Base-by-base conservation (phyloP, 2,329 filamentous ascomycete species). In the Achaetomium macrosporum region DNA sequence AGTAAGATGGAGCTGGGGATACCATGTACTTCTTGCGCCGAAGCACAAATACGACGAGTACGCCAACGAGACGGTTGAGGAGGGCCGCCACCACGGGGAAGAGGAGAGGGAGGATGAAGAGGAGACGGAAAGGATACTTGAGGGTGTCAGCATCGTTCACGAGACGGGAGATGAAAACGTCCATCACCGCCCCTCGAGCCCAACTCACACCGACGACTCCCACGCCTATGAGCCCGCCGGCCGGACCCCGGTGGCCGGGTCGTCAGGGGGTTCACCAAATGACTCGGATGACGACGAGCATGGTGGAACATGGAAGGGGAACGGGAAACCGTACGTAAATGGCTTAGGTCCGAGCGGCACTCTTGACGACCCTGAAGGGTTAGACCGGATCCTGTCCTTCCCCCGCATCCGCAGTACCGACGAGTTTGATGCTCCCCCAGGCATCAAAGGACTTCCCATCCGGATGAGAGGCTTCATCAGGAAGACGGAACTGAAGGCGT, bases 1-100 rank as follows among this genome's bases (percentile, higher is more conserved):
- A 25, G 85, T 99, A 17, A 83, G 93, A 54, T 99, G 93, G 93
- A 96, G 89, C 58, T 99, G 93, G 93, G 93, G 93, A 11, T 97
- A 96, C 69, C 90, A 96, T 63, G 85, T 97, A 36, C 76, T 99
- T 16, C 76, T 99, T n/a, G 91, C 91, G 16, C 90, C 92, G 16
- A 87, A 89, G 60, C 83, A 85, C 45, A 81, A 80, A 57, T 89
- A 88, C 63, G 74, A 78, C 12, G 82, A 87, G 49, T 84, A 87
- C 54, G 76, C 80, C 46, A 63, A 76, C 33, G 72, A 80, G 53
- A 68, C 73, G 13, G 65, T 71, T 16, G 80, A 82, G 61, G 77
- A 79, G 71, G 81, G 85, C 15, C 75, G 82, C 55, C 84, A 83
- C 64, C 73, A 80, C 45, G 70, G 77, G 17, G 25, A 37, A 15